A percentile compares a stretch with the other conserved stretches of the same genome.
Evolutionary conservation across 306 rosid species (phyloP).

Genomic region (Pterocarpus macrocarpus): DNA sequence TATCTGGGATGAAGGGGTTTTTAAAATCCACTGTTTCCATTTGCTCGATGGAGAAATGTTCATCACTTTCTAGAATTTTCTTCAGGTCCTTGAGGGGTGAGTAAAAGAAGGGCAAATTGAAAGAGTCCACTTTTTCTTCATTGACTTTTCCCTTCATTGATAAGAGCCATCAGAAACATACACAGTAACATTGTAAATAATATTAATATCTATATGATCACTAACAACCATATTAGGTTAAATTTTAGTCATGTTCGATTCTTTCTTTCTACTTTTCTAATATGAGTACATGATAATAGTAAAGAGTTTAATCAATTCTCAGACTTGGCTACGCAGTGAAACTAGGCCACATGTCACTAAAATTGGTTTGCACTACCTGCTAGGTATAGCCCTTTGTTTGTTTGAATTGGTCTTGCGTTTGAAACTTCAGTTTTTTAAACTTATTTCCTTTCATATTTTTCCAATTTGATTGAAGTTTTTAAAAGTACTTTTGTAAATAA

Average conservation of each 20-base stretch:
- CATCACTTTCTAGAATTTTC: conserved; percentile 42
- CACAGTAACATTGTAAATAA: background rate
- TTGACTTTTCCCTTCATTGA: conserved; percentile 43
- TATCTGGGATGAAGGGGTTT: background rate
- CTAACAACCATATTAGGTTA: background rate
- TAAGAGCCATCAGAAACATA: background rate
- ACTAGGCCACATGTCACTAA: background rate
- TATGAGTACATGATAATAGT: background rate
- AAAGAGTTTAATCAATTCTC: background rate
- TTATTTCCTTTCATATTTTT: no score
- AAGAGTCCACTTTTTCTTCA: conserved; percentile 51
- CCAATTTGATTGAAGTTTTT: no score
- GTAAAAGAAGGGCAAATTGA: conserved; percentile 46
- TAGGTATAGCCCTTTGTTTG: background rate
- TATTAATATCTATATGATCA: background rate
- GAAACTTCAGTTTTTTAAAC: background rate
- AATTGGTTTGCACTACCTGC: no score
- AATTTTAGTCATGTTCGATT: background rate
- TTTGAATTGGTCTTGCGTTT: background rate
- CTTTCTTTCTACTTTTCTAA: background rate
- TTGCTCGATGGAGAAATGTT: conserved; percentile 38
- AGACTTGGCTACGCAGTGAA: background rate
- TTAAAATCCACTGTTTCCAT: conserved; percentile 13
- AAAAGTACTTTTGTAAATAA: no score
- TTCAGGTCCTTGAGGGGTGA: conserved; percentile 35